Evolutionary conservation across 495 filamentous ascomycete species (phyloP), one percentile per base, ranked within the genome.

Genomic region (Hypoxylon intermedium): DNA sequence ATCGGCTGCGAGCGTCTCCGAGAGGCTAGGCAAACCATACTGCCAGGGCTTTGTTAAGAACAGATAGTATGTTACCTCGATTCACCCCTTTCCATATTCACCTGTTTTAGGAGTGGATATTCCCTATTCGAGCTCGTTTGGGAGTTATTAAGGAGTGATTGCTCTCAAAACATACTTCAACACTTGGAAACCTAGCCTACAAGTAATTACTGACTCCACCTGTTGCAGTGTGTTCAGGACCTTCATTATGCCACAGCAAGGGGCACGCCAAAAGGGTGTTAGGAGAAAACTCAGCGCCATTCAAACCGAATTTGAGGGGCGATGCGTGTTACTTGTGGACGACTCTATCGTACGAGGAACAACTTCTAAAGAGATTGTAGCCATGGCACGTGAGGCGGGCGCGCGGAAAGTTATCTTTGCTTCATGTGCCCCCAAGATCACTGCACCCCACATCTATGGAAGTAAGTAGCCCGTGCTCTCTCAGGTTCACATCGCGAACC

Each of bases 281-380:
- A 82, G 89, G 0, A 76, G 88, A 33, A 91, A 91, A 75, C 80
- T 95, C 18, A 94, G 89, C 66, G 87, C 91, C 46, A 96, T 96
- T 79, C 84, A 87, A 45, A 85, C 88, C 24, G 92, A 97, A 71
- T 97, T 98, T 75, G 80, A 87, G 64, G 89, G 85, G 53, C 85
- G 89, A 63, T 91, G 88, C 61, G 91, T 98, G 6, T 82, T 92
- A 12, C 81, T 97, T 5, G 89, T 97, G 2, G 93, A 97, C 63
- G 93, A 98, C 74, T 92, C 88, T 67, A 94, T 98, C 58, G 93
- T 97, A 6, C 85, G 93, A 7, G 94, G 94, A 47, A 98, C 91
- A 5, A 97, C 93, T 0, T 90, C 86, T 58, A 77, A 89, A 19
- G 94, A 97, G 74, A 98, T 97, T 60, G 92, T 98, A 31, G 86